Evolutionary conservation across 2,329 filamentous ascomycete species (phyloP), one percentile per base, ranked within the genome.

Genomic region (Diaporthe vaccinii): DNA sequence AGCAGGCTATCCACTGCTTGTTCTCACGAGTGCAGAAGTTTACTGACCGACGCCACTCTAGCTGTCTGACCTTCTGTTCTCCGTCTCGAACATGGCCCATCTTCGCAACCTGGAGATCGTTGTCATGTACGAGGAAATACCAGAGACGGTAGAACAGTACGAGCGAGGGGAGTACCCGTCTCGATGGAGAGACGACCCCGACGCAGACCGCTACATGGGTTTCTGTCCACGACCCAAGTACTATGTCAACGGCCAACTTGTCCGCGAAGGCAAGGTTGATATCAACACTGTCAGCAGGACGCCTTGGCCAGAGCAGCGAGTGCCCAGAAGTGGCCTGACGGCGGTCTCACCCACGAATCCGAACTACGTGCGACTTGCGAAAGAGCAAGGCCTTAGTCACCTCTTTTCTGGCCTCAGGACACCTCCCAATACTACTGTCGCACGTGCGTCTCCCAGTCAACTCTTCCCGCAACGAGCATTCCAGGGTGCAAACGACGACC

Each of bases 181-280:
- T 73, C 92, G 91, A 80, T 93, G 90, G 89, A 91, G 88, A 80
- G 84, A 85, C 72, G 91, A 93, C 78, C 89, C 90, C 2, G 89
- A 89, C 74, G 85, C 85, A 0, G 85, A 86, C 72, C 86, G 86
- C n/a, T 87, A 85, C 75, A 83, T 87, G 58, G 86, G 85, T 4
- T 91, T 90, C 79, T 88, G 89, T 6, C 91, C 91, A 1, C 84
- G 88, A 75, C 86, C 86, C 78, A 91, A 89, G 79, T 89, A 91
- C 79, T 93, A 89, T 78, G 78, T 91, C 78, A 89, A 92, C 79
- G 91, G 91, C 44, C 78, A 83, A 12, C 80, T 91, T 44, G 84
- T 90, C 15, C 84, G 85, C 49, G 90, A 92, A 79, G 87, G 89
- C 39, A 83, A 84, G 74, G 87, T 89, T 0, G 84, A 84, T 41